Evolutionary conservation across 2,329 filamentous ascomycete genomes (phyloP).

Genomic region (Rhynchosporium graminicola): DNA sequence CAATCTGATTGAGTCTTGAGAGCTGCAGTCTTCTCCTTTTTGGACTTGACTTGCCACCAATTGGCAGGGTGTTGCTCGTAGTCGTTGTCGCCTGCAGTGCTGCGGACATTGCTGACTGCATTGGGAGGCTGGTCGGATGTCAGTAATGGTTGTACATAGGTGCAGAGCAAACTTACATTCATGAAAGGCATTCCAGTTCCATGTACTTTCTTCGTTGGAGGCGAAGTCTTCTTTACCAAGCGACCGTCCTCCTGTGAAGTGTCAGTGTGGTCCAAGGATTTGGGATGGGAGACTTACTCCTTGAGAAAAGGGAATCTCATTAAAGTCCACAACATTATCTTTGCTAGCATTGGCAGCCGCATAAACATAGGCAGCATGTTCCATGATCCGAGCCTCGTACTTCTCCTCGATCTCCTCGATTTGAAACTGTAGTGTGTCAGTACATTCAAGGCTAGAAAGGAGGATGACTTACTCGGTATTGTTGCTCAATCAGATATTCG

Average conservation of each 20-base stretch:
- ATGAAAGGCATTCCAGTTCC: constrained; percentile 21
- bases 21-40: constrained; percentile 15
- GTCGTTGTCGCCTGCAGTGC: constrained; percentile 23
- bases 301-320: constrained; percentile 31
- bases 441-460: not conserved
- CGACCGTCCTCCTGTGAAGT: constrained; percentile 29
- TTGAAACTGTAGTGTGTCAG: constrained; percentile 25
- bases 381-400: constrained; percentile 27
- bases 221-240: constrained; percentile 9
- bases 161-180: constrained; percentile 14
- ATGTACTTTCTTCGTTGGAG: constrained; percentile 22
- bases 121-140: constrained; percentile 19
- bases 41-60: constrained; percentile 25
- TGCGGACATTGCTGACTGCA: constrained; percentile 12
- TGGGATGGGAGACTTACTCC: constrained; percentile 28
- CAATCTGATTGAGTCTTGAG: constrained; percentile 16
- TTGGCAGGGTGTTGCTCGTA: constrained; percentile 34
- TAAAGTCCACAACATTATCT: constrained; percentile 20
- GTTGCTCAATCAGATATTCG: constrained; percentile 24
- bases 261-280: constrained; percentile 17
- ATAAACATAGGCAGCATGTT: constrained; percentile 30
- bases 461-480: constrained; percentile 31
- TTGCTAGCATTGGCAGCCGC: constrained; percentile 8
- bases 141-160: constrained; percentile 2
- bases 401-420: constrained; percentile 30